These are phyloP conservation scores for Leccinum longicurvipes DNA, from an alignment of 768 basidiomycete genomes.

Conservation along the genomic window DNA sequence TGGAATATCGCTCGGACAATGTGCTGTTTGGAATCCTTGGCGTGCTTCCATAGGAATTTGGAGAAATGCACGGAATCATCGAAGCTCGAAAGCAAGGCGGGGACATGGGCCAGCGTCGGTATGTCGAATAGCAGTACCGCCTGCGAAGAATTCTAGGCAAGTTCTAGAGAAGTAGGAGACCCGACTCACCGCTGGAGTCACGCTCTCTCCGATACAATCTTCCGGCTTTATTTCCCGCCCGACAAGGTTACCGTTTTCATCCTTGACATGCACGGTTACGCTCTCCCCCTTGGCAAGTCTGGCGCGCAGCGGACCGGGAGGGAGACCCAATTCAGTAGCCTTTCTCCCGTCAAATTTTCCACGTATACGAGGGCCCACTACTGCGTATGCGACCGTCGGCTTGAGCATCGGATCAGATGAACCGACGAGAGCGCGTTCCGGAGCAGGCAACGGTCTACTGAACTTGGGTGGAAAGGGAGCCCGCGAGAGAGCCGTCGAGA, in stretches of 20 bases:
- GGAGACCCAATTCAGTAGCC: conserved; percentile 63
- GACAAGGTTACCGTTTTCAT: conserved; percentile 39
- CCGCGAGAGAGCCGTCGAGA: conserved; percentile 8
- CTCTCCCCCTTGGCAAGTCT: conserved; percentile 61
- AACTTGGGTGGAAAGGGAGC: conserved; percentile 15
- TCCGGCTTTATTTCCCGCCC: conserved; percentile 55
- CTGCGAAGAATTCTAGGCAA: conserved; percentile 29
- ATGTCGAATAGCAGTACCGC: conserved; percentile 70
- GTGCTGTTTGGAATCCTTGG: conserved; percentile 40
- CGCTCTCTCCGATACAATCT: conserved; percentile 55
- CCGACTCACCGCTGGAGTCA: conserved; percentile 44
- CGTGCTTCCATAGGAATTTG: conserved; percentile 43
- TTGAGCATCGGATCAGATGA: conserved; percentile 17
- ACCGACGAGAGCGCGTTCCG: conserved; percentile 19
- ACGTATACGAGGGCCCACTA: conserved; percentile 51
- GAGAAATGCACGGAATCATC: conserved; percentile 45
- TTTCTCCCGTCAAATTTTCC: conserved; percentile 72
- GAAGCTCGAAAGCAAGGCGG: conserved; percentile 48
- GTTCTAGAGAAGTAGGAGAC: background rate
- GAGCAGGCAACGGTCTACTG: conserved; percentile 19
- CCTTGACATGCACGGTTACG: conserved; percentile 53
- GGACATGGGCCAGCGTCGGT: conserved; percentile 57
- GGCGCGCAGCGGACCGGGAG: conserved; percentile 54
- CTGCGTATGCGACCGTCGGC: conserved; percentile 46
- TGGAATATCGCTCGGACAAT: conserved; percentile 59